Base-by-base conservation (phyloP, 1,284 basidiomycete genomes). In the Cutaneotrichosporon sp. region DNA sequence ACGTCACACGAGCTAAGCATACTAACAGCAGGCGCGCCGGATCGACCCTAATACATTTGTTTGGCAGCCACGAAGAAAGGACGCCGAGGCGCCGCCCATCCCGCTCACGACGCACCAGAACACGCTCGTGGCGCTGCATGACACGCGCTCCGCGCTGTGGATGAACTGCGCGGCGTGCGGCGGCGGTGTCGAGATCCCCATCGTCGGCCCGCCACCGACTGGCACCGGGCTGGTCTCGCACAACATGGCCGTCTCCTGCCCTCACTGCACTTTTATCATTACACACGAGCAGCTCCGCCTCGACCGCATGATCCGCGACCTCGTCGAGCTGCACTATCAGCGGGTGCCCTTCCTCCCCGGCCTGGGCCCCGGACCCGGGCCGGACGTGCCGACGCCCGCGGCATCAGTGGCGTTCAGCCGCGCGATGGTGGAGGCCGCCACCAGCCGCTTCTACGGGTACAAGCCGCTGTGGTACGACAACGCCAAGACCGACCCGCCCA, bases 281-380 rank as follows among this genome's bases (percentile, higher is more conserved):
- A 66, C 60, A 10, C 67, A 68, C 59, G 59, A 69, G 14, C 36
- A 36, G 14, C 52, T 71, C 22, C 59, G 59, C 3, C 54, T 65
- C 14, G 45, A 83, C 69, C 82, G 87, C 69, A 84, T 86, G 0
- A 77, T 92, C 51, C 78, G 83, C 58, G 86, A 90, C 69, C 81
- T 95, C 49, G 80, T 88, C 13, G 34, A 38, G 10, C 36, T 62
- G 13, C 33, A 50, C 20, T n/a, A 7, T 8, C 29, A 38, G 25
- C 33, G 24, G 29, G 18, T 25, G 8, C 3, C 10, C 3, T 50
- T 22, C 24, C 53, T 66, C 5, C 55, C 64, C 2, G 60, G 60
- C 1, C 20, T 66, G 13, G 60, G 55, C 3, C 7, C 51, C 7
- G 22, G 20, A 6, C 33, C 9, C 9, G 25, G 13, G 27, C 8